Conservation (phyloP, 2,329 filamentous ascomycete species). For the Aureobasidium namibiae region DNA sequence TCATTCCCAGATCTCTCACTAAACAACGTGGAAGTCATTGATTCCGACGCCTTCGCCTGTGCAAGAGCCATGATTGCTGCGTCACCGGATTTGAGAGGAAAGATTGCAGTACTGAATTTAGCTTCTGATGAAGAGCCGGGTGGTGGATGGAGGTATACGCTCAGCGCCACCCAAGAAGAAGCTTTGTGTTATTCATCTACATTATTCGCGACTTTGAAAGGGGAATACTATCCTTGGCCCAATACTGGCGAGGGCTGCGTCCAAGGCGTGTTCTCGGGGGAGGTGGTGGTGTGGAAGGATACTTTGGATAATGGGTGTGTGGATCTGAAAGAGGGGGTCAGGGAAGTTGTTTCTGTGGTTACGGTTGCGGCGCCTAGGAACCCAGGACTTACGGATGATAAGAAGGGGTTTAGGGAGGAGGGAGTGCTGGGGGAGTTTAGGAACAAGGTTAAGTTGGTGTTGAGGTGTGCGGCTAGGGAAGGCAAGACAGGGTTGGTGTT, state of each 20-base stretch:
- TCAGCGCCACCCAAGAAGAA: constrained; percentile 11
- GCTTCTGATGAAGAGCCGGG: neutral
- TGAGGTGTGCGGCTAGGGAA: neutral
- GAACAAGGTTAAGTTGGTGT: neutral
- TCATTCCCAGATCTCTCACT: neutral
- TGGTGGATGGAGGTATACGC: constrained; percentile 12
- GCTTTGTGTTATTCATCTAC: constrained; percentile 10
- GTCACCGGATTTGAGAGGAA: neutral
- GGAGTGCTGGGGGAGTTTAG: neutral
- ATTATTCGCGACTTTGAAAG: neutral
- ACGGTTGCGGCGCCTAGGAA: neutral
- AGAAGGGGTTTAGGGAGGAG: neutral
- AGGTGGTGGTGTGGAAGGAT: constrained; percentile 2
- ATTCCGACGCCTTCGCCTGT: neutral
- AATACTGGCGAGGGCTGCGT: neutral
- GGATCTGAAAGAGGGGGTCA: neutral
- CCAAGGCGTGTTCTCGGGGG: neutral
- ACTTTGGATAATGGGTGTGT: neutral
- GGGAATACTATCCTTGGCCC: constrained; percentile 2
- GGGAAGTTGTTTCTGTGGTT: neutral
- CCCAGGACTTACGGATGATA: neutral
- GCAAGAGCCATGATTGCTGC: neutral
- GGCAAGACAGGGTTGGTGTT: neutral
- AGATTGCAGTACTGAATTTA: constrained; percentile 4
- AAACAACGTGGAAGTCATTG: neutral